Base-by-base conservation (phyloP, 495 filamentous ascomycete genomes). In the Elaphomyces granulatus region DNA sequence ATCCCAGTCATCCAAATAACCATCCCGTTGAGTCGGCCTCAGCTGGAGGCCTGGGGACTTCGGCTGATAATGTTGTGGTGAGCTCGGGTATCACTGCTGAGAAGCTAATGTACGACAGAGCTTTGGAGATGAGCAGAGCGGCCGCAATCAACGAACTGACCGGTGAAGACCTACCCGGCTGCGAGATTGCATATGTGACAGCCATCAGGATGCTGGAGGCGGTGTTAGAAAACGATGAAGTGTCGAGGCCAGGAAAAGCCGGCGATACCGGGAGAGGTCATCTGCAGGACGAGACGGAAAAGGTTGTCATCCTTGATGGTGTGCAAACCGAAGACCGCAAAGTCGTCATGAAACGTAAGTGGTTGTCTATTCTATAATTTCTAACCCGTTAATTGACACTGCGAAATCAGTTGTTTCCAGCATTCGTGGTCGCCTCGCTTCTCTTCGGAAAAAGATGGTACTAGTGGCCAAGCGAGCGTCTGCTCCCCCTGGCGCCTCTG, bases 31-130 rank as follows among this genome's bases (percentile, higher is more conserved):
- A 64, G 0, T 70, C 70, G 20, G 58, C 54, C 20, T 69, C 67
- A 2, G 59, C 60, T 7, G 54, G 58, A 14, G 62, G 60, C 12
- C 61, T 73, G 20, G 68, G 57, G 8, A 60, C 67, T 9, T 76
- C 73, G 23, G 68, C 75, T 2, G 83, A 81, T 38, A 61, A 64
- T 39, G 78, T 84, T 15, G 62, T 74, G n/a, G 70, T 77, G 10
- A 78, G 70, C 33, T 60, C 69, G 0, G 88, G 88, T 4, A 75
- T 95, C 31, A 94, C 87, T 15, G 90, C 90, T 0, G 90, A 95
- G 61, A 93, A 84, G 58, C 60, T 98, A 35, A 98, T 98, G 92
- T 98, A 94, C 48, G 92, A 98, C 46, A 83, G 90, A 10, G 90
- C 90, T 2, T 59, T 94, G 16, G 90, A 98, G 56, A 94, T 98